Conservation (phyloP, 495 filamentous ascomycete species). For the Penicillium maclennaniae region DNA sequence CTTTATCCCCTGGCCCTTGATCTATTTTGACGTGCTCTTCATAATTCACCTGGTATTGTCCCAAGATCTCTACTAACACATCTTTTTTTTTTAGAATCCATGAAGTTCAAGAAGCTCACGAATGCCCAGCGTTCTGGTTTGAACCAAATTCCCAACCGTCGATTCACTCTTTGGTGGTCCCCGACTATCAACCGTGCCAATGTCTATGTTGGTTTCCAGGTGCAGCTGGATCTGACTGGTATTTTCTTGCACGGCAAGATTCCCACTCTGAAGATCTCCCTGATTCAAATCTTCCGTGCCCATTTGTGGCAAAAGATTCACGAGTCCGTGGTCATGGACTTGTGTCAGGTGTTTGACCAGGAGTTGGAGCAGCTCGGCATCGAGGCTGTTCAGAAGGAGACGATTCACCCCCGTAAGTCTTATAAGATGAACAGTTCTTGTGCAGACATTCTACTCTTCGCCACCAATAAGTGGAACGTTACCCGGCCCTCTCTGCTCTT, state of each 20-base stretch:
- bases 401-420: slow-evolving; percentile 98
- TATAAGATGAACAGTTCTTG: slow-evolving; percentile 99
- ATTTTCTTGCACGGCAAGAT: slow-evolving; percentile 99
- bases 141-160: slow-evolving; percentile 99
- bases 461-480: slow-evolving; percentile 98
- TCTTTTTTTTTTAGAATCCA: slow-evolving; percentile 27
- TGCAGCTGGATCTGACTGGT: slow-evolving; percentile 96
- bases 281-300: slow-evolving; percentile 99
- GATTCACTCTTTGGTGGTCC: slow-evolving; percentile 98
- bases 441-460: slow-evolving; percentile 96
- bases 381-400: slow-evolving; percentile 98
- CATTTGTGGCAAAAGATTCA: slow-evolving; percentile 99
- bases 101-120: slow-evolving; percentile 99
- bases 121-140: slow-evolving; percentile 98
- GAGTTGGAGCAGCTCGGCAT: slow-evolving; percentile 95
- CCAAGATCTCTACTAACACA: neutral
- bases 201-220: slow-evolving; percentile 87
- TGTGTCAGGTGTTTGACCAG: slow-evolving; percentile 99
- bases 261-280: slow-evolving; percentile 94
- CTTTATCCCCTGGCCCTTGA: neutral
- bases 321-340: slow-evolving; percentile 98
- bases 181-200: slow-evolving; percentile 66
- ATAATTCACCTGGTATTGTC: too few species aligned
- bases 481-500: slow-evolving; percentile 88
- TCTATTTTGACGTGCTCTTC: neutral